These are phyloP conservation scores for Kuraishia floccosa DNA, from an alignment of 805 yeast species.

Conservation along the genomic window DNA sequence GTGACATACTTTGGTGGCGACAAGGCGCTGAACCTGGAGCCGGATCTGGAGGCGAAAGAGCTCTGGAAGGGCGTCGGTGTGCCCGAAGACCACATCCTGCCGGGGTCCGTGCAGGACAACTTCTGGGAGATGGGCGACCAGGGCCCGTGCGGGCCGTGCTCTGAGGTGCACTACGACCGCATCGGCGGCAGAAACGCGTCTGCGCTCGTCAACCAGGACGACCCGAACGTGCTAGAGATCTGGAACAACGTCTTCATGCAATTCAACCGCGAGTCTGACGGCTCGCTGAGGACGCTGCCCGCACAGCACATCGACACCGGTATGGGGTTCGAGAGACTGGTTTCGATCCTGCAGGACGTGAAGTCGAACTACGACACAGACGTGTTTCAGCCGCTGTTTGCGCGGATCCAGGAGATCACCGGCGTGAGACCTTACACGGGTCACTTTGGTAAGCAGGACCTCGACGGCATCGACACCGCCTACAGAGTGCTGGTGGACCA, in stretches of 20 bases:
- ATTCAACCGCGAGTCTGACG: constrained; percentile 88
- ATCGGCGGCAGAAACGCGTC: constrained; percentile 98
- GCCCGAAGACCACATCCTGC: constrained; percentile 82
- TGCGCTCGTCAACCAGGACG: constrained; percentile 84
- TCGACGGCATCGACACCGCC: constrained; percentile 94
- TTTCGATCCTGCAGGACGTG: constrained; percentile 85
- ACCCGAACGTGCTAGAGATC: constrained; percentile 93
- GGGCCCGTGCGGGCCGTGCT: constrained; percentile 99
- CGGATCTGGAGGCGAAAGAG: constrained; percentile 89
- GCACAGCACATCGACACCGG: constrained; percentile 97
- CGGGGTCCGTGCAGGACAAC: constrained; percentile 85
- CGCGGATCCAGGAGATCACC: constrained; percentile 80
- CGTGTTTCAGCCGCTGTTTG: constrained; percentile 84
- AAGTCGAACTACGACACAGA: constrained; percentile 95
- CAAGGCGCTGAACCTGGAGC: constrained; percentile 65
- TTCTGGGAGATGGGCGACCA: constrained; percentile 99
- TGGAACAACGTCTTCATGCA: constrained; percentile 98
- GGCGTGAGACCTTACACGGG: constrained; percentile 90
- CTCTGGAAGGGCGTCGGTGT: constrained; percentile 86
- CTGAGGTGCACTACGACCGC: constrained; percentile 95
- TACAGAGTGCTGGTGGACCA: constrained; percentile 98
- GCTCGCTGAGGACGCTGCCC: constrained; percentile 72
- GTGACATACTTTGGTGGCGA: constrained; percentile 98
- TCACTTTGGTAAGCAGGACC: constrained; percentile 85
- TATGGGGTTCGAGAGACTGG: constrained; percentile 97